Evolutionary conservation across 2,329 filamentous ascomycete species (phyloP), one percentile per base, ranked within the genome.

Genomic region (Apiospora arundinis): DNA sequence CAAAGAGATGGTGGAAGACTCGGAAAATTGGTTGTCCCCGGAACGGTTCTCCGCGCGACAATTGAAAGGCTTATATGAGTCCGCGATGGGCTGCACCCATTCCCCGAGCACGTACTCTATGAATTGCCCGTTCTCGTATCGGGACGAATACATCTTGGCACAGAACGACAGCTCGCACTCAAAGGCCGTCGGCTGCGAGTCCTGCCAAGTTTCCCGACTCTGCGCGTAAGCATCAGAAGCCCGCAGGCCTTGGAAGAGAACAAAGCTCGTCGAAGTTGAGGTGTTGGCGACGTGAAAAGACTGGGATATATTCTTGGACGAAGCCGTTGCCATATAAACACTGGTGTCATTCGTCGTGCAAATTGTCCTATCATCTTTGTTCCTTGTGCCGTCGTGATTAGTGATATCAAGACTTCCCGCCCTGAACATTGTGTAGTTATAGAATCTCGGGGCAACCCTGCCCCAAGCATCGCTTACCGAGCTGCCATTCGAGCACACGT

Each of bases 111-210:
- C 40, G 2, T n/a, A 8, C 25, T 70, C 69, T 32, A 8, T n/a
- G 8, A 66, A n/a, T 45, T 65, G 40, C 4, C 56, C 56, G 6
- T 48, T 23, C 3, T n/a, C 25, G 3, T 65, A 42, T 14, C 1
- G 32, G 56, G 25, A 23, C 2, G 44, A 37, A 7, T 37, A 42
- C 6, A 44, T 6, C 18, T 40, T 46, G 1, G 23, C 40, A 5
- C 69, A 70, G 25, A 70, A 66, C 5, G 63, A 70, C 16, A 52
- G 18, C 2, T 42, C 44, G 18, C 56, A 70, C 21, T 70, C 56
- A 23, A 42, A 28, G 18, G 28, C 21, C 23, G 40, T 40, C 32
- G 40, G 14, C 32, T 46, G 25, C 69, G 52, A 70, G 6, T n/a
- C 14, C n/a, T 70, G 25, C 21, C 23, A 56, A 4, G 25, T 16